These are phyloP conservation scores for Aspergillus fischeri DNA, from an alignment of 2,329 filamentous ascomycete genomes.

Conservation along the genomic window DNA sequence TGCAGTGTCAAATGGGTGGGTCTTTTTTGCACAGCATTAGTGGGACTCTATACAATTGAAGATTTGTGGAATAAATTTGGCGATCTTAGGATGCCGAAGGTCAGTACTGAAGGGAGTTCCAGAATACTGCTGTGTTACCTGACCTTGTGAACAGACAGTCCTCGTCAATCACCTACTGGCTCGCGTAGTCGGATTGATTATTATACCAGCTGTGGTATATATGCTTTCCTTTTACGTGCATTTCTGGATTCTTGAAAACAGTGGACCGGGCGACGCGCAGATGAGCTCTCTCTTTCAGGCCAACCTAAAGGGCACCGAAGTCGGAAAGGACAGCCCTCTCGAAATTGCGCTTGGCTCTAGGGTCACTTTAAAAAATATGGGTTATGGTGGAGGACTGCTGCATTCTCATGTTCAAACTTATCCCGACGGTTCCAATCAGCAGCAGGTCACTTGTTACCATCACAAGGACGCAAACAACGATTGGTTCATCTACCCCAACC, in stretches of 20 bases:
- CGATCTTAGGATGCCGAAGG: conserved; percentile 82
- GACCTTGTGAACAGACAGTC: conserved; percentile 46
- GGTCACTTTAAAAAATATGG: conserved; percentile 97
- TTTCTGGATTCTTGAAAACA: conserved; percentile 89
- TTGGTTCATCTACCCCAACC: conserved; percentile 98
- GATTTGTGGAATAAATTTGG: conserved; percentile 99
- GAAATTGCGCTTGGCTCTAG: conserved; percentile 87
- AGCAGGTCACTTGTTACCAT: conserved; percentile 98
- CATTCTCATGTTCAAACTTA: conserved; percentile 97
- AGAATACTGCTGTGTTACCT: conserved; percentile 14
- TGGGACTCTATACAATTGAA: conserved; percentile 92
- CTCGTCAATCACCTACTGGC: conserved; percentile 75
- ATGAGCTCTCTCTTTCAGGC: conserved; percentile 99
- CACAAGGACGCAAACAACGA: conserved; percentile 99
- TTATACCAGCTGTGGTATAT: conserved; percentile 87
- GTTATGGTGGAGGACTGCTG: conserved; percentile 91
- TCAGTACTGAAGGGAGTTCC: conserved; percentile 37
- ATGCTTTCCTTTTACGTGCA: conserved; percentile 93
- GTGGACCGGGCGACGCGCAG: conserved; percentile 95
- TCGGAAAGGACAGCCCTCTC: conserved; percentile 89
- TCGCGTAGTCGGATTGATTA: conserved; percentile 79
- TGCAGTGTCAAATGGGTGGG: conserved; percentile 99
- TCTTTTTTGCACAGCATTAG: conserved; percentile 89
- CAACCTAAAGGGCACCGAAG: conserved; percentile 87
- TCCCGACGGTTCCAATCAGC: conserved; percentile 86